Evolutionary conservation across 192 early-diverging fungal genomes (phyloP).

Genomic region (Umbelopsis isabellina): DNA sequence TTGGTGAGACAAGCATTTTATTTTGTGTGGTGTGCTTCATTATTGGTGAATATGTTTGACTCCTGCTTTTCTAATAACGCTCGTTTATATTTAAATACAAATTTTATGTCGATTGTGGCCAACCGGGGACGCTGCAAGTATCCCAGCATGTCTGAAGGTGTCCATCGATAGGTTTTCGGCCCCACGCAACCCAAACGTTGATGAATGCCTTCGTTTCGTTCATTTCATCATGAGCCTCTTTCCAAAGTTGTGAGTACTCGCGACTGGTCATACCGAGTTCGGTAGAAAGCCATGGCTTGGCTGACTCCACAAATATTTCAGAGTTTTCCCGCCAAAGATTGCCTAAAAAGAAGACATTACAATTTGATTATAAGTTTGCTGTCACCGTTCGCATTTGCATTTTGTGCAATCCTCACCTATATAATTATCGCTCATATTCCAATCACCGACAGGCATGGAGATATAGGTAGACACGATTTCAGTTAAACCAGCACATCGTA

Average conservation of each 20-base stretch:
- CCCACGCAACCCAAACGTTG: slow-evolving; percentile 22
- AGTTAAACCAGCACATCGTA: slow-evolving; percentile 4
- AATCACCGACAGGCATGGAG: slow-evolving; percentile 12
- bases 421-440: slow-evolving; percentile 3
- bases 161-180: slow-evolving; percentile 11
- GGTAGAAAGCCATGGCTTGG: slow-evolving; percentile 20
- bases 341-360: neutral
- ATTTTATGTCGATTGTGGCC: neutral
- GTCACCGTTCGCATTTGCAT: too few species aligned
- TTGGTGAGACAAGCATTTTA: too few species aligned
- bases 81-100: neutral
- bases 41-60: too few species aligned
- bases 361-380: too few species aligned
- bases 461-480: neutral
- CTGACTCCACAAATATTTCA: slow-evolving; percentile 3
- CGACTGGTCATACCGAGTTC: neutral
- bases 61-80: neutral
- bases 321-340: slow-evolving; percentile 19
- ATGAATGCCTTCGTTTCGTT: slow-evolving; percentile 23
- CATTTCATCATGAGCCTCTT: slow-evolving; percentile 17
- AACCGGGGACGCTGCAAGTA: slow-evolving; percentile 2
- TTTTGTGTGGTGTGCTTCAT: too few species aligned
- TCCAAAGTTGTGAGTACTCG: slow-evolving; percentile 13
- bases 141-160: neutral
- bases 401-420: neutral